Percentiles rank a stretch among this genome's conserved stretches.
phyloP scores from a whole-genome alignment of 192 early-diverging fungal genomes.

The Umbelopsis isabellina region DNA sequence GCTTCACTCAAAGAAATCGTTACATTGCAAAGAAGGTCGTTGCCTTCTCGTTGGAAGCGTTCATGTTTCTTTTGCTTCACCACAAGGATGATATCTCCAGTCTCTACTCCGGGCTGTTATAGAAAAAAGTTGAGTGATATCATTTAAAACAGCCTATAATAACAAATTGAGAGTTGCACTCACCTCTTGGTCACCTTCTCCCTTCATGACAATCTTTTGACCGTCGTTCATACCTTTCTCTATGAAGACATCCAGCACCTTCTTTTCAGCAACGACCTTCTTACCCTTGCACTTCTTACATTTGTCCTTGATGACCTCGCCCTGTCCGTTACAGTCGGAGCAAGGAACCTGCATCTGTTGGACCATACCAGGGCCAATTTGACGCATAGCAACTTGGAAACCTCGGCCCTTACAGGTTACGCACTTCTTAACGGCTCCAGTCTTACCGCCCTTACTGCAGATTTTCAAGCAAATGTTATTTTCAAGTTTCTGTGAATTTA shows the following conservation, averaged over 20 bases:
- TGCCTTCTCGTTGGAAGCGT: constrained; percentile 77
- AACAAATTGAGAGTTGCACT: neutral
- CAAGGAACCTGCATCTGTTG: constrained; percentile 89
- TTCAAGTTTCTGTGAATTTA: neutral
- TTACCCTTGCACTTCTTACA: constrained; percentile 95
- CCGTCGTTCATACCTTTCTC: constrained; percentile 94
- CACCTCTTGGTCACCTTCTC: constrained; percentile 91
- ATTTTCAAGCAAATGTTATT: neutral
- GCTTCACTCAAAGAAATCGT: constrained; percentile 90
- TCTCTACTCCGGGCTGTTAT: constrained; percentile 73
- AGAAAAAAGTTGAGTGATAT: constrained; percentile 17
- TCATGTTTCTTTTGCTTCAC: constrained; percentile 83
- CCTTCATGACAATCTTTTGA: constrained; percentile 87
- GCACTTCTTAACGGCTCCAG: constrained; percentile 72
- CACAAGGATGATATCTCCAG: constrained; percentile 93
- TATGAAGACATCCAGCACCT: constrained; percentile 88
- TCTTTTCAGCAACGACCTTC: constrained; percentile 84
- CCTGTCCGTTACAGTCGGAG: constrained; percentile 79
- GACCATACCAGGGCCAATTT: constrained; percentile 89
- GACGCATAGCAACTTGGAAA: constrained; percentile 75
- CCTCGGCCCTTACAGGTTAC: constrained; percentile 79
- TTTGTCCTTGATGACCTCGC: constrained; percentile 81
- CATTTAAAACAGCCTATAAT: neutral
- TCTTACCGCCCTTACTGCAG: constrained; percentile 83
- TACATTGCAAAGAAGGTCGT: constrained; percentile 79